Evolutionary conservation across 2,329 filamentous ascomycete genomes (phyloP), one percentile per base, ranked within the genome.

Genomic region (Ceratocystiopsis sp.): DNA sequence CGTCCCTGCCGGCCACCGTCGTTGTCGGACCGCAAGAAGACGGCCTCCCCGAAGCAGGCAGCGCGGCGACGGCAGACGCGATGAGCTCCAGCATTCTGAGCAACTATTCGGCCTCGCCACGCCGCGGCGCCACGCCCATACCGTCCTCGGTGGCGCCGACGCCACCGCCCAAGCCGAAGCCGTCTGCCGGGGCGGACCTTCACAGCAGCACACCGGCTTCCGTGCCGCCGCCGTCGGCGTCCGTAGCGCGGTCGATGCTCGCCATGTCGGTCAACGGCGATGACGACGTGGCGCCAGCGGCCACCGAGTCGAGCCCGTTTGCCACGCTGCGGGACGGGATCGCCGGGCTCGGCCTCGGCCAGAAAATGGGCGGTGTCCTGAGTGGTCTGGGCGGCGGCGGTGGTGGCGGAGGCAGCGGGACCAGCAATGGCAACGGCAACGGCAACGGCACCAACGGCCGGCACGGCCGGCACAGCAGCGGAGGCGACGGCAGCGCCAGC

Each of bases 21-120:
- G 43, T 46, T 19, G 37, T 42, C 13, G 50, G 49, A 66, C 69
- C 66, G 59, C 70, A 55, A 12, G 66, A 66, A 53, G 62, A 62
- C 57, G 63, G 6, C 10, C 10, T 66, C 60, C 69, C 55, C 12
- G 66, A 67, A 53, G 62, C 61, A 57, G 63, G 4, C 11, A 12
- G 21, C 9, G 35, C 18, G 8, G 43, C 17, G 51, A 44, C 32
- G 6, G 14, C 9, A 3, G 35, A 15, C 10, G 15, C 35, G 6
- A 15, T 21, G 16, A 33, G 2, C 21, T 14, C n/a, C n/a, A 38
- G 41, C 8, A 17, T 48, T 50, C 13, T 48, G 13, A 51, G 49
- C 42, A 52, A 51, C 43, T 38, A 38, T 29, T 46, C 53, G 6
- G 46, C 43, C 12, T 57, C 57, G 2, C 58, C 59, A 2, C 51